These are phyloP conservation scores for Phaffia australis DNA, from an alignment of 768 basidiomycete genomes.

Conservation along the genomic window DNA sequence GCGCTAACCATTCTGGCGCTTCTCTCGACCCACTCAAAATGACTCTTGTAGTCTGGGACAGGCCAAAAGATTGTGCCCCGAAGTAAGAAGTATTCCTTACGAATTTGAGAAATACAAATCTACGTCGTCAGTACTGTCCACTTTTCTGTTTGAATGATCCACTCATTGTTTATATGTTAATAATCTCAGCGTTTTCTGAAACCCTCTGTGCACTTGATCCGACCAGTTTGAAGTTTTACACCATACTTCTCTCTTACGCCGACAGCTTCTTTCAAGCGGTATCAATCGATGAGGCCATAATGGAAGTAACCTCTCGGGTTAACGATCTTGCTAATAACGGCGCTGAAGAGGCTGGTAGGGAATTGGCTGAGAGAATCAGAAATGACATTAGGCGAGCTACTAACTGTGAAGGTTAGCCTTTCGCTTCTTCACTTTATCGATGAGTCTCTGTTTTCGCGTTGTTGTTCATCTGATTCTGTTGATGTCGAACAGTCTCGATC, in stretches of 20 bases:
- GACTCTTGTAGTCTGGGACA: conserved; percentile 55
- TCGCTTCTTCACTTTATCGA: conserved; percentile 18
- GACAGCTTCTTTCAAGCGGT: conserved; percentile 81
- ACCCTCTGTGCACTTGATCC: conserved; percentile 43
- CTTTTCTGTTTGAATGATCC: not conserved
- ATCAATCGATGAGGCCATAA: conserved; percentile 88
- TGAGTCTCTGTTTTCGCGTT: too few relatives aligned
- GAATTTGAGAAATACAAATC: conserved; percentile 67
- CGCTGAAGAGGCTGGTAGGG: conserved; percentile 40
- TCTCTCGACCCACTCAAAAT: not conserved
- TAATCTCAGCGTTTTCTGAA: not conserved
- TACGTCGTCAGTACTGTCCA: conserved; percentile 27
- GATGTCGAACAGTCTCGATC: conserved; percentile 57
- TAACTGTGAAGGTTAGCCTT: conserved; percentile 61
- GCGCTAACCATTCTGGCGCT: not conserved
- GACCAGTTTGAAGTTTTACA: conserved; percentile 83
- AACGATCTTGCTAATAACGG: not conserved
- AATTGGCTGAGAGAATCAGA: conserved; percentile 71
- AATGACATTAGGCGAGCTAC: conserved; percentile 65
- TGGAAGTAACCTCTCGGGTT: conserved; percentile 61
- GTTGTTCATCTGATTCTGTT: too few relatives aligned
- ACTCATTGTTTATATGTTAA: not conserved
- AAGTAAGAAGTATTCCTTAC: conserved; percentile 69
- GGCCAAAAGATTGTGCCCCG: conserved; percentile 63
- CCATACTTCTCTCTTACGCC: conserved; percentile 75